phyloP scores from a whole-genome alignment of 2,329 filamentous ascomycete genomes.

The Pestalotiopsis sp. region DNA sequence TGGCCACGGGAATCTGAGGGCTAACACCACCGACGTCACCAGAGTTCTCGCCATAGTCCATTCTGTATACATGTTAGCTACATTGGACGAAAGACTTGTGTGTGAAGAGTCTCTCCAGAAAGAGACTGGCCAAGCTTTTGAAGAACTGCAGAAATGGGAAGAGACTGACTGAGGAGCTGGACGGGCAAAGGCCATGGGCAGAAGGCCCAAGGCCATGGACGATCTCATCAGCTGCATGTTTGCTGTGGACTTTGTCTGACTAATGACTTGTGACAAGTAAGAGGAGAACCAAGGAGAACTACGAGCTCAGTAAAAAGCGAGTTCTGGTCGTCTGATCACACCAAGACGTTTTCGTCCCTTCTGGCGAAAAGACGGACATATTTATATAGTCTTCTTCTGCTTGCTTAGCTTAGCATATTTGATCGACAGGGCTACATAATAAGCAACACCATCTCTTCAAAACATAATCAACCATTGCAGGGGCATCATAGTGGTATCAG shows the following conservation, averaged over 20 bases:
- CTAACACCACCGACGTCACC: conserved; percentile 44
- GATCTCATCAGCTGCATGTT: conserved; percentile 8
- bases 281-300: background rate
- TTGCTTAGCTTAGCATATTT: background rate
- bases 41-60: conserved; percentile 45
- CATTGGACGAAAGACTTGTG: background rate
- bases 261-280: background rate
- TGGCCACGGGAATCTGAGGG: conserved; percentile 40
- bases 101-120: background rate
- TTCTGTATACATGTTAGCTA: conserved; percentile 24
- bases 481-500: background rate
- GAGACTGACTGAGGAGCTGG: conserved; percentile 15
- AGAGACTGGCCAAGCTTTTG: background rate
- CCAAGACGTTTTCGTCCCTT: background rate
- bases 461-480: background rate
- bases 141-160: background rate
- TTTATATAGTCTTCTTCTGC: background rate
- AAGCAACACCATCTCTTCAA: background rate
- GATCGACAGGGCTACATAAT: background rate
- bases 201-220: conserved; percentile 10
- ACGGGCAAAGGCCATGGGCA: conserved; percentile 10
- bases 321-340: background rate
- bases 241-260: background rate
- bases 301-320: background rate
- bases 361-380: background rate